A percentile compares a stretch with the other conserved stretches of the same genome.
Conservation (phyloP, 371 early-diverging fungal species). For the Sporodiniella umbellata region DNA sequence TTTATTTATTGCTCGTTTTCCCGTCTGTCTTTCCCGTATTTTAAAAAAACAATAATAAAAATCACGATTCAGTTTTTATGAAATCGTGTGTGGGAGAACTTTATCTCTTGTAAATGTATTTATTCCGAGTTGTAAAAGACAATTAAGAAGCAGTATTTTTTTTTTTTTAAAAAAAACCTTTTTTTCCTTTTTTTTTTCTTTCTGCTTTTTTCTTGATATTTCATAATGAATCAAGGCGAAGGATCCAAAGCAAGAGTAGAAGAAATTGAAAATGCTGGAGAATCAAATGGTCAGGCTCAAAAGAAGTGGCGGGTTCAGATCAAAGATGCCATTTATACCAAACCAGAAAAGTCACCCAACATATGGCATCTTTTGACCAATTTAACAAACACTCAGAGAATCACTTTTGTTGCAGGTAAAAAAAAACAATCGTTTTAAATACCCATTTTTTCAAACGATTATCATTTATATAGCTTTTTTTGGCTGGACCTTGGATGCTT, state of each 20-base stretch:
- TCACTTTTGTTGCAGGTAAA: constrained; percentile 45
- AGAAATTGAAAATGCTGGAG: not conserved
- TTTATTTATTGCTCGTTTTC: not conserved
- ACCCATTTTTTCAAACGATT: not conserved
- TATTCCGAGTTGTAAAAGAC: not conserved
- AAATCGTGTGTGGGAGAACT: too few relatives aligned
- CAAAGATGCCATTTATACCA: constrained; percentile 24
- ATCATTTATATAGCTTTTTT: constrained; percentile 46
- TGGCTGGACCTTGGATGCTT: constrained; percentile 74
- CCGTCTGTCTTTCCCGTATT: not conserved
- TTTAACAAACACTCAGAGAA: constrained; percentile 33
- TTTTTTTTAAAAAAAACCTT: too few relatives aligned
- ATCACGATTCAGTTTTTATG: too few relatives aligned
- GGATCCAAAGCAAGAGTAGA: not conserved
- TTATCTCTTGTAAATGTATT: too few relatives aligned
- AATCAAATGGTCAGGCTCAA: not conserved
- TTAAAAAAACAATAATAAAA: too few relatives aligned
- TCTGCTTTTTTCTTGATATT: not conserved
- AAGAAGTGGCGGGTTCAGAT: constrained; percentile 15
- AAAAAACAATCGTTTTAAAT: not conserved
- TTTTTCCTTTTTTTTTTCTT: not conserved
- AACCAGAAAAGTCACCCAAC: constrained; percentile 34
- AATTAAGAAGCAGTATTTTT: too few relatives aligned
- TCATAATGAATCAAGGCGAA: not conserved
- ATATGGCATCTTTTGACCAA: constrained; percentile 33